These are phyloP conservation scores for Stenogyne calaminthoides DNA, from an alignment of 305 asterid species.

Conservation along the genomic window DNA sequence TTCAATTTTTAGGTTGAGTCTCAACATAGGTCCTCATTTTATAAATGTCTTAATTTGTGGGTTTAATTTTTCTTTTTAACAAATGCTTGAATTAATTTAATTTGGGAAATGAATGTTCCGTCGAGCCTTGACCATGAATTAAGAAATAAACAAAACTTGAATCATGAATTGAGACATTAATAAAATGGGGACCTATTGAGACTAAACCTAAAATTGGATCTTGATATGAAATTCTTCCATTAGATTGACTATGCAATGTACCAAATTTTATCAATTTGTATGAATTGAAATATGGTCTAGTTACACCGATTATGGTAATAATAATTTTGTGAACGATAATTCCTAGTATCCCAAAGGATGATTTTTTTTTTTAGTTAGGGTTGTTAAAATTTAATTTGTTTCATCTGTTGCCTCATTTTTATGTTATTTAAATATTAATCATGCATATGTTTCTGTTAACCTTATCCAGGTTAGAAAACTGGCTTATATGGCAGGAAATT, in stretches of 20 bases:
- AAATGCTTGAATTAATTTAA: no score
- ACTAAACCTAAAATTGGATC: no score
- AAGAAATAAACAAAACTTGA: no score
- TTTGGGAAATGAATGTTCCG: no score
- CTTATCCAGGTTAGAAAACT: constrained; percentile 77
- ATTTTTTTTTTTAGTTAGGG: background rate
- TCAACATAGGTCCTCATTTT: no score
- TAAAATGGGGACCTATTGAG: no score
- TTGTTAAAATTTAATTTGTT: constrained; percentile 13
- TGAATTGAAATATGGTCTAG: constrained; percentile 17
- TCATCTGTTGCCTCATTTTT: background rate
- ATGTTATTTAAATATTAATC: constrained; percentile 19
- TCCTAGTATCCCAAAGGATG: constrained; percentile 18
- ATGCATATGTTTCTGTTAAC: constrained; percentile 17
- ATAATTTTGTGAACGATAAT: background rate
- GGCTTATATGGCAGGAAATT: constrained; percentile 78
- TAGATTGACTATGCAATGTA: constrained; percentile 23
- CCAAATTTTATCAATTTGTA: constrained; percentile 21
- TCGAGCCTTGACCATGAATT: no score
- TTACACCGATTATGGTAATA: constrained; percentile 9
- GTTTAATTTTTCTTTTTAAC: no score
- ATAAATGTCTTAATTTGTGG: no score
- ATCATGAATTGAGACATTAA: no score
- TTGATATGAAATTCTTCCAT: background rate
- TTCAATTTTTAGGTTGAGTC: no score